Evolutionary conservation across 108 stramenopile genomes (phyloP), one percentile per base, ranked within the genome.

Genomic region (Parmales sp.): DNA sequence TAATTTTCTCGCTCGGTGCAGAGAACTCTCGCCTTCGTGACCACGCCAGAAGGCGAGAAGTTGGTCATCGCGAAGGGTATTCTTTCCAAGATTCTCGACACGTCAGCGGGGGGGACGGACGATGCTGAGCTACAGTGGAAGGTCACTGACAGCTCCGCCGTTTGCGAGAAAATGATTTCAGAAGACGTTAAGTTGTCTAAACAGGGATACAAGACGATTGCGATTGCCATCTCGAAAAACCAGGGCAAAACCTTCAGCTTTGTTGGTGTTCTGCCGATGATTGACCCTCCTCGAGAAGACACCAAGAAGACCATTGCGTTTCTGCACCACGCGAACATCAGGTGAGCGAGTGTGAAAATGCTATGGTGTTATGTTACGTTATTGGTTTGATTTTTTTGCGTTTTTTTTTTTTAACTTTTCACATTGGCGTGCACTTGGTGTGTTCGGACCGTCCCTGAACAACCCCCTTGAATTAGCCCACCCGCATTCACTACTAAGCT

Each of bases 221-320:
- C 83, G 1, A 84, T 87, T 71, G 8, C 26, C 26, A 34, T 60
- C 26, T 19, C n/a, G 13, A 3, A 1, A 28, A 34, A 60, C 37
- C 65, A 76, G 20, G 83, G 82, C 11, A 69, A 82, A 69, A 77
- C 82, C 45, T 85, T 84, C 80, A 67, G 78, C 44, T 86, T 92
- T 78, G 76, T 76, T 16, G 91, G 91, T n/a, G 72, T 92, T 6
- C 66, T 92, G 8, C 86, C 91, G 1, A 85, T 92, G 85, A 66
- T 90, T 8, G 89, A 90, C 68, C 89, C 89, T 2, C 89, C 89
- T 16, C 82, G 89, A 39, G 74, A 74, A 36, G 90, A 91, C 65
- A 91, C 90, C 65, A 70, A 73, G 19, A 78, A 73, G 28, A 88
- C 87, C 19, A 86, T 91, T 48, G 76, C 77, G 44, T 83, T 80